Evolutionary conservation across 192 early-diverging fungal species (phyloP).

Genomic region (Backusella tarrabulga): DNA sequence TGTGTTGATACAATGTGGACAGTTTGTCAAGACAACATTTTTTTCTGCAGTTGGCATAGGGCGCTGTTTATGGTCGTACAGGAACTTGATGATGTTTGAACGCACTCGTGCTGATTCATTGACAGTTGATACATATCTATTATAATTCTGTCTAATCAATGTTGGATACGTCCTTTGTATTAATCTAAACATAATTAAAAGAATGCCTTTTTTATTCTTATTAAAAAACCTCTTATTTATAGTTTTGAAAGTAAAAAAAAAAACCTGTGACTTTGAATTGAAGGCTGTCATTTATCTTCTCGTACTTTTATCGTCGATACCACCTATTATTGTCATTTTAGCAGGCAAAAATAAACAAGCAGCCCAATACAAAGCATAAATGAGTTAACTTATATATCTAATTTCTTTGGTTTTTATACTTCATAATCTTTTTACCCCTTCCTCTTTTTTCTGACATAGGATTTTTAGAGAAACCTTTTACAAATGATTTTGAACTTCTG

Average conservation of each 20-base stretch:
- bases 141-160: not conserved
- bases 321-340: too few species aligned
- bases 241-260: not conserved
- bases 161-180: not conserved
- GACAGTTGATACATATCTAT: not conserved
- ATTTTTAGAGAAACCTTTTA: too few species aligned
- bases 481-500: too few species aligned
- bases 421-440: too few species aligned
- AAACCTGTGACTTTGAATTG: not conserved
- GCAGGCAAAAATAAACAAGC: too few species aligned
- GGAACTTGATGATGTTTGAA: conserved; percentile 26
- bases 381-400: too few species aligned
- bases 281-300: too few species aligned
- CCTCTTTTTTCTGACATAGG: too few species aligned
- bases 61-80: conserved; percentile 28
- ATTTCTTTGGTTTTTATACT: too few species aligned
- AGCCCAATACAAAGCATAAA: too few species aligned
- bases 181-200: not conserved
- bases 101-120: conserved; percentile 3
- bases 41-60: conserved; percentile 25
- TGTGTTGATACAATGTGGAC: conserved; percentile 37
- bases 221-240: not conserved
- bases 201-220: not conserved
- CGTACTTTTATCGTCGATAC: too few species aligned
- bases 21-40: conserved; percentile 20